Evolutionary conservation across 2,329 filamentous ascomycete genomes (phyloP), one percentile per base, ranked within the genome.

Genomic region (Passalora sequoiae): DNA sequence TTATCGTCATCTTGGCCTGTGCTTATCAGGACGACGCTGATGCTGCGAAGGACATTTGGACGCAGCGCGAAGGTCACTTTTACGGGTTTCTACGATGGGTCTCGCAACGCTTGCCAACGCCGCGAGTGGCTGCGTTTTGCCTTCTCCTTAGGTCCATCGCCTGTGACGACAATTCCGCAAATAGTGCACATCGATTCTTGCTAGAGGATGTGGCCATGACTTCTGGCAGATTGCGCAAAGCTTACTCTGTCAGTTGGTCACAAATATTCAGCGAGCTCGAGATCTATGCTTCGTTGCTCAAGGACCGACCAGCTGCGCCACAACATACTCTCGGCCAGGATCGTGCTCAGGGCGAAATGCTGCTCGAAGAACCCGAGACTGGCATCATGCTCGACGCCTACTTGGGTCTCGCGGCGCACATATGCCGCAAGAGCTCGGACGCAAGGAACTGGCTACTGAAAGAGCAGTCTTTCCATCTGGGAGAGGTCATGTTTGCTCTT

Each of bases 311-410:
- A 43, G 66, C 75, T 44, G 64, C 73, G 4, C 65, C 74, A 39
- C 83, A 86, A 62, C 70, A 78, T 33, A 71, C 77, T 37, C 60
- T 60, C n/a, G 66, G 66, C 28, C 67, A 68, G 43, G 54, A 59
- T 32, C 56, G 47, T 17, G 33, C 25, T 13, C 28, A 36, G 3
- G 13, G 46, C 3, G 58, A 54, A 17, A 44, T 44, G 17, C 49
- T 57, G 12, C 46, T 87, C 47, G 89, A 94, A 20, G 91, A 96
- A 61, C 86, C 89, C 3, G 94, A 98, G 64, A 94, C 87, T 29
- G 83, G 84, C n/a, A 86, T 95, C 67, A 96, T 98, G 87, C 74
- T 98, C 20, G 89, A 96, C 61, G 91, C 88, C 56, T 97, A 97
- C 62, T 74, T 98, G 40, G 81, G 91, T 21, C 75, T 98, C 4